Evolutionary conservation across 2,329 filamentous ascomycete species (phyloP).

Genomic region (Paraphoma chrysanthemicola): DNA sequence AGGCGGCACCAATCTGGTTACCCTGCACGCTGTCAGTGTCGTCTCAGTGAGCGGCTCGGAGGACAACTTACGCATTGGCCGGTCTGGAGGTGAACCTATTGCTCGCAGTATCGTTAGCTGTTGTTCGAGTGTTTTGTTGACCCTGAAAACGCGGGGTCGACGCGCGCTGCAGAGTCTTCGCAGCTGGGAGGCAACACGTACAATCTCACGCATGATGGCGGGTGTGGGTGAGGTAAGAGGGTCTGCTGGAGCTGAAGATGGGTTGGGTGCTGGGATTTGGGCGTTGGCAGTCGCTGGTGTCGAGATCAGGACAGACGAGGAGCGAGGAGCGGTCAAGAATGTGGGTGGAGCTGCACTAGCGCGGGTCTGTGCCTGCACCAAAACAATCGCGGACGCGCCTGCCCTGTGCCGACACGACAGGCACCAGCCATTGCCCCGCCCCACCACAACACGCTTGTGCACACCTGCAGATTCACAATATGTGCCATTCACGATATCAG

Average conservation of each 20-base stretch:
- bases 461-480: neutral
- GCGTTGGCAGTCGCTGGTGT: constrained; percentile 38
- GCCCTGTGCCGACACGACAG: constrained; percentile 18
- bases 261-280: constrained; percentile 31
- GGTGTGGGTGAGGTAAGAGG: constrained; percentile 27
- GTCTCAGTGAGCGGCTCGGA: constrained; percentile 10
- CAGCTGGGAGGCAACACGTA: constrained; percentile 53
- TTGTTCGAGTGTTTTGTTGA: constrained; percentile 51
- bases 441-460: neutral
- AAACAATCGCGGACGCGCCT: neutral
- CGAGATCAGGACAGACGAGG: constrained; percentile 38
- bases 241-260: constrained; percentile 42
- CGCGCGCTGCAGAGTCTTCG: constrained; percentile 54
- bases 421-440: constrained; percentile 13
- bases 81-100: constrained; percentile 98
- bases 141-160: constrained; percentile 52
- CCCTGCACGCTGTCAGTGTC: constrained; percentile 66
- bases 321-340: constrained; percentile 38
- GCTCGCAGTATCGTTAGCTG: constrained; percentile 63
- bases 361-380: constrained; percentile 16
- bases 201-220: constrained; percentile 72
- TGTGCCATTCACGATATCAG: neutral
- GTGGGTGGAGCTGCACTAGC: constrained; percentile 27
- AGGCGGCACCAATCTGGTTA: constrained; percentile 99
- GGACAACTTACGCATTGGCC: constrained; percentile 88